Base-by-base conservation (phyloP, 2,329 filamentous ascomycete species). In the Tolypocladium capitatum region DNA sequence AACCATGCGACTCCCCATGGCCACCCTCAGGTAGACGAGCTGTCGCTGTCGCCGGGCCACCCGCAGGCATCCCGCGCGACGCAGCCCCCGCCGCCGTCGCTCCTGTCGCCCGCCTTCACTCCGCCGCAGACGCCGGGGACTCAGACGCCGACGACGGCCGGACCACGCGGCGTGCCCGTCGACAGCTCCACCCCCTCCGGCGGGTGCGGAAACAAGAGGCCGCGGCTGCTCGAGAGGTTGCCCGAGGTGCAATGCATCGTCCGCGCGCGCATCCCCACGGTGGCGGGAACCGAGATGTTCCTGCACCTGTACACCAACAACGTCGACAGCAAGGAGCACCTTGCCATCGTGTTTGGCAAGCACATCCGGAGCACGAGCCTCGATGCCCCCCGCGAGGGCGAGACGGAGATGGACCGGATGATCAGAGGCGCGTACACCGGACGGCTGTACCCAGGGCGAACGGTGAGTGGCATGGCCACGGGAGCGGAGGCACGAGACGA, bases 321-420 rank as follows among this genome's bases (percentile, higher is more conserved):
- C 57, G 80, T 87, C 7, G 92, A 98, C 65, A 86, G 83, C 54
- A 98, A 98, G 67, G 92, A 98, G 62, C 92, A 98, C 63, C 70
- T 98, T 46, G 92, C 92, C 18, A 97, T 98, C 60, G 92, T 98
- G 0, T 98, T 98, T 65, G 92, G 92, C 2, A 82, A 83, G 50
- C 74, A 82, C 43, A 96, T 97, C 55, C 78, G 92, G 63, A 80
- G 81, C 70, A 64, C 75, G 66, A 80, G 76, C 46, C 71, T 94
- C 9, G 85, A 92, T 62, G 80, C 80, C 14, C 75, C 78, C 40
- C 70, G 83, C 27, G 78, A 82, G 18, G 86, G 85, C 9, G 87
- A 94, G 69, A 90, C 86, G 1, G 86, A 94, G 65, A 78, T 86
- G 71, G 86, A 92, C 61, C 81, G 92, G 53, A 94, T 98, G 84